Conservation (phyloP, 164 flowering plant species). For the Liquidambar formosana region DNA sequence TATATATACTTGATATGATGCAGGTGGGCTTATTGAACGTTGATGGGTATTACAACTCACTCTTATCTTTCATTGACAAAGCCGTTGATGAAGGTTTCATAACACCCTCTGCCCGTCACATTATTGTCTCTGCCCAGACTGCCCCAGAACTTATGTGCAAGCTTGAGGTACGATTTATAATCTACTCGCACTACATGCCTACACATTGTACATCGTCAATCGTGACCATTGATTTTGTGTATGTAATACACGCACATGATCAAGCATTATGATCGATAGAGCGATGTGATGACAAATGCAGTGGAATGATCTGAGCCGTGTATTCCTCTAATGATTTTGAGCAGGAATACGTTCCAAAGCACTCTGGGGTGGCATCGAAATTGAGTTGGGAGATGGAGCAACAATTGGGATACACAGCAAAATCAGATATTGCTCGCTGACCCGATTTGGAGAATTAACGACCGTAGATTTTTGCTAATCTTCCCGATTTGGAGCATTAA, state of each 20-base stretch:
- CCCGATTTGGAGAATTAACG: constrained; percentile 2
- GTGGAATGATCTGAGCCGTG: constrained; percentile 10
- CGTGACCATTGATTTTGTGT: background rate
- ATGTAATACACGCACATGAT: no score
- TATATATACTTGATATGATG: no score
- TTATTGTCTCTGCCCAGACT: constrained; percentile 73
- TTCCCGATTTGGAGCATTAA: background rate
- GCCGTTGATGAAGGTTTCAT: constrained; percentile 88
- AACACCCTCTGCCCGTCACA: constrained; percentile 67
- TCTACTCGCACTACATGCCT: background rate
- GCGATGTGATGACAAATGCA: no score
- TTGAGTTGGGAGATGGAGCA: constrained; percentile 86
- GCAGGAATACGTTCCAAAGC: constrained; percentile 73
- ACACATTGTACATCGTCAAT: background rate
- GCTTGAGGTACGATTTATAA: constrained; percentile 53
- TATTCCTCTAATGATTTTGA: background rate
- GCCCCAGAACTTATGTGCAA: constrained; percentile 66
- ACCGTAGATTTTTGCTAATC: constrained; percentile 20
- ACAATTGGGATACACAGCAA: constrained; percentile 46
- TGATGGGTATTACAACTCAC: constrained; percentile 81
- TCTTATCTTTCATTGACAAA: constrained; percentile 73
- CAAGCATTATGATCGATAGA: no score
- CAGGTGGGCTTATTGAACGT: constrained; percentile 84
- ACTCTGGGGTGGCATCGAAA: constrained; percentile 52
- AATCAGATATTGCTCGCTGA: constrained; percentile 64